phyloP scores from a whole-genome alignment of 2,329 filamentous ascomycete species.

The Graphilbum ipis-grandicollis region DNA sequence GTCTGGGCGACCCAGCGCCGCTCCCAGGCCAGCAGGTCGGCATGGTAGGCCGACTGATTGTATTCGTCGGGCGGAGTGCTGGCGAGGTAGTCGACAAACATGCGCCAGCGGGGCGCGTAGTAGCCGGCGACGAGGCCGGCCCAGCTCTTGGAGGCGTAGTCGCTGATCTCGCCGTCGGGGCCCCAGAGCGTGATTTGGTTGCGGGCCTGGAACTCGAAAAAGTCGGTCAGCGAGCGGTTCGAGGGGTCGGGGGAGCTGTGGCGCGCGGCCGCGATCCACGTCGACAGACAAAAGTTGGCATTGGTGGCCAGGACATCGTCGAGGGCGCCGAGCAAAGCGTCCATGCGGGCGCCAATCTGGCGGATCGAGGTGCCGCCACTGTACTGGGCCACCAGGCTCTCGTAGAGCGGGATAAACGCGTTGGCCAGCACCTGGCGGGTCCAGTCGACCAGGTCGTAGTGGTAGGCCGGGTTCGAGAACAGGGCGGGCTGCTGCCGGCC shows the following conservation, averaged over 20 bases:
- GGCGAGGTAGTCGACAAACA: slow-evolving; percentile 23
- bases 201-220: slow-evolving; percentile 26
- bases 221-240: slow-evolving; percentile 11
- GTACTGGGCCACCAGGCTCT: slow-evolving; percentile 17
- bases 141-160: slow-evolving; percentile 33
- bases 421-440: slow-evolving; percentile 30
- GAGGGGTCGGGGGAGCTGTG: slow-evolving; percentile 12
- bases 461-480: slow-evolving; percentile 23
- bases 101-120: slow-evolving; percentile 27
- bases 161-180: slow-evolving; percentile 25
- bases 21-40: slow-evolving; percentile 3
- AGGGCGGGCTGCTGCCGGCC: slow-evolving; percentile 14
- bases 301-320: slow-evolving; percentile 24
- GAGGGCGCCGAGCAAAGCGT: slow-evolving; percentile 18
- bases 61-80: background rate
- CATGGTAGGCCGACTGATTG: slow-evolving; percentile 2
- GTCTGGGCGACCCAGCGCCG: slow-evolving; percentile 1
- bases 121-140: slow-evolving; percentile 26
- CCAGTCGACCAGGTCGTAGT: slow-evolving; percentile 29
- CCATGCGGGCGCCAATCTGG: slow-evolving; percentile 14
- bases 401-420: slow-evolving; percentile 23
- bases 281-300: slow-evolving; percentile 21
- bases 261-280: slow-evolving; percentile 23
- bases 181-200: slow-evolving; percentile 35
- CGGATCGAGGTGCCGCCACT: slow-evolving; percentile 10